Evolutionary conservation across 2,329 filamentous ascomycete genomes (phyloP), one percentile per base, ranked within the genome.

Genomic region (Diplodia intermedia): DNA sequence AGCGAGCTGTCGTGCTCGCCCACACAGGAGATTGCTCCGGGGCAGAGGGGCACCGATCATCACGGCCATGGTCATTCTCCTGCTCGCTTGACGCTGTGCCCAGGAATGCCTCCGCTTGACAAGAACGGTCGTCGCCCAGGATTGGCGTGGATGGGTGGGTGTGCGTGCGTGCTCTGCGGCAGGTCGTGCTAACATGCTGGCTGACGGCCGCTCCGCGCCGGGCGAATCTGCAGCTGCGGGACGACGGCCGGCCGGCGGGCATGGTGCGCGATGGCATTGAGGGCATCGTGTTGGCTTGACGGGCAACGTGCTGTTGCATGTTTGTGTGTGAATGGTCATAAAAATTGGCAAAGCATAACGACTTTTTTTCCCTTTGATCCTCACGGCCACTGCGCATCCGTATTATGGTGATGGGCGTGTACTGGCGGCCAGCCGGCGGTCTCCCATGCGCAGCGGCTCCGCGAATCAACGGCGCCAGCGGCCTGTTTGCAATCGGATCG

Each of bases 21-120:
- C 60, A 63, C 60, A 50, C 60, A 63, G 60, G 60, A 63, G 60
- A 63, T 63, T 63, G 60, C 60, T 63, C 60, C 60, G 60, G 57
- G 57, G 60, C 47, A 33, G 31, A 33, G 33, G 54, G 26, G 50
- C 43, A 31, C 18, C 50, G 43, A 63, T 63, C 60, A 50, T 47
- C 60, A 18, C 18, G 5, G 40, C 26, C 36, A 38, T 50, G 23
- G 8, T 50, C 29, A 11, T 31, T 18, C 26, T 62, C 29, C 15
- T 62, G 57, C 57, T 62, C 40, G 31, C 56, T 40, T 40, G 18
- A 55, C 15, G 26, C 53, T 11, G 26, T 5, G 29, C 53, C 26
- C 53, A 23, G 33, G 4, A 47, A 40, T 26, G 14, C 29, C 29
- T 53, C 50, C 50, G 50, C 23, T 53, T 8, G 50, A 53, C 26